Evolutionary conservation across 345 rosid species (phyloP).

Genomic region (Leavenworthia alabamica): DNA sequence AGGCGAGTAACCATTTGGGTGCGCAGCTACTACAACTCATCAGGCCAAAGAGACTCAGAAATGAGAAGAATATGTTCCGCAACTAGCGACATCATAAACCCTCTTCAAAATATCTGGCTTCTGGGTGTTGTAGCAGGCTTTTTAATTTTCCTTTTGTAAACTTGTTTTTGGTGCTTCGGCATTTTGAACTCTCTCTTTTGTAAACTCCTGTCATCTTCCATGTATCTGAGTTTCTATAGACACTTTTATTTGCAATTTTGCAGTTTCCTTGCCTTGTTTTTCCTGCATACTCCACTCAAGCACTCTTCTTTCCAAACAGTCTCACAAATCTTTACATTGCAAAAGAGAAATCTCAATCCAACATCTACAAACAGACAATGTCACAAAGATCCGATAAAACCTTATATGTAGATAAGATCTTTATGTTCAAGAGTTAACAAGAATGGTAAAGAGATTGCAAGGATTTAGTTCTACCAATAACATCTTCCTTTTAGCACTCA

Average conservation of each 20-base stretch:
- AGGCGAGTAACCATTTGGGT: conserved; percentile 27
- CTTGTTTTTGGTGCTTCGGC: neutral
- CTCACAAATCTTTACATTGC: conserved; percentile 3
- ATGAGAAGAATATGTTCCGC: neutral
- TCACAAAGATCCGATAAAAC: conserved; percentile 6
- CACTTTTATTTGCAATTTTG: neutral
- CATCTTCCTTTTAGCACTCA: neutral
- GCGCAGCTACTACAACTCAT: neutral
- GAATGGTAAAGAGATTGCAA: conserved; percentile 11
- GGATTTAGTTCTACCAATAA: neutral
- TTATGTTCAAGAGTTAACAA: conserved; percentile 4
- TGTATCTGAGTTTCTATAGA: conserved; percentile 2
- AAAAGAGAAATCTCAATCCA: conserved; percentile 3
- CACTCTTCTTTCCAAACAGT: neutral
- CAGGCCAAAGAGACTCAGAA: too few species aligned
- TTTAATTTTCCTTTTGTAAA: neutral
- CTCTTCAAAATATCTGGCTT: neutral
- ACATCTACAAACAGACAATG: conserved; percentile 9
- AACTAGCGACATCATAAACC: neutral
- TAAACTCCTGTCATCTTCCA: neutral
- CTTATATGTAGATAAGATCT: neutral
- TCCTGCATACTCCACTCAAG: neutral
- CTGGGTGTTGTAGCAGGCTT: neutral
- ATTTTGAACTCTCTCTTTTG: neutral
- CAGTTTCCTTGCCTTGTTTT: neutral